Evolutionary conservation across 768 basidiomycete genomes (phyloP).

Genomic region (Suillus luteus): DNA sequence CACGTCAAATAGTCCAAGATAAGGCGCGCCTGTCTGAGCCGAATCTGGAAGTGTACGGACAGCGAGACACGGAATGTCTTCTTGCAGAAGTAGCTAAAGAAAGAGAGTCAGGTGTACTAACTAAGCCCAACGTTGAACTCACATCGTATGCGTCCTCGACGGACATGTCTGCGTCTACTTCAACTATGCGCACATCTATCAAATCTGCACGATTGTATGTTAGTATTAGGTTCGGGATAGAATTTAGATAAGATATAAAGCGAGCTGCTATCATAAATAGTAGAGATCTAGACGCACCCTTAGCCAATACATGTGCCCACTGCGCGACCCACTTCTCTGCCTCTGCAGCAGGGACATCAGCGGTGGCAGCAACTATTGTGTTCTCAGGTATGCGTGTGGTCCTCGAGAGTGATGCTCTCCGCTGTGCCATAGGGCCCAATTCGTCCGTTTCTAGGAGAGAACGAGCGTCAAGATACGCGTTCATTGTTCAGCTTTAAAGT

Average conservation of each 20-base stretch:
- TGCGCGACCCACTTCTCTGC: constrained; percentile 55
- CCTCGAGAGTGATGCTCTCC: constrained; percentile 24
- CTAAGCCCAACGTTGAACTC: constrained; percentile 24
- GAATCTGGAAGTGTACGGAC: constrained; percentile 43
- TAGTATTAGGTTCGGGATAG: not conserved
- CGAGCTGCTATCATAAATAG: not conserved
- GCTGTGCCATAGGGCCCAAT: constrained; percentile 14
- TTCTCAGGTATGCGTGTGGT: constrained; percentile 16
- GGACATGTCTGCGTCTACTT: constrained; percentile 66
- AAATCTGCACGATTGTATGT: constrained; percentile 47
- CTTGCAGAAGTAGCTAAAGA: constrained; percentile 58
- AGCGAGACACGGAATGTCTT: constrained; percentile 66
- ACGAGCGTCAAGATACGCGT: not conserved
- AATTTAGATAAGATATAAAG: not conserved
- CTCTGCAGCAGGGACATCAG: constrained; percentile 27
- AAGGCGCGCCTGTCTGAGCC: constrained; percentile 27
- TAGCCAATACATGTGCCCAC: constrained; percentile 58
- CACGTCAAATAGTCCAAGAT: constrained; percentile 76
- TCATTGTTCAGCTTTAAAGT: not conserved
- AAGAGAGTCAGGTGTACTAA: constrained; percentile 10
- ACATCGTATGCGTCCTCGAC: constrained; percentile 87
- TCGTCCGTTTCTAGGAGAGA: constrained; percentile 5
- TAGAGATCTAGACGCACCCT: constrained; percentile 45
- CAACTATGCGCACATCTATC: constrained; percentile 67
- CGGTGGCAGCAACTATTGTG: constrained; percentile 21